Conservation (phyloP, 2,329 filamentous ascomycete genomes). For the Epichloe hybrida region DNA sequence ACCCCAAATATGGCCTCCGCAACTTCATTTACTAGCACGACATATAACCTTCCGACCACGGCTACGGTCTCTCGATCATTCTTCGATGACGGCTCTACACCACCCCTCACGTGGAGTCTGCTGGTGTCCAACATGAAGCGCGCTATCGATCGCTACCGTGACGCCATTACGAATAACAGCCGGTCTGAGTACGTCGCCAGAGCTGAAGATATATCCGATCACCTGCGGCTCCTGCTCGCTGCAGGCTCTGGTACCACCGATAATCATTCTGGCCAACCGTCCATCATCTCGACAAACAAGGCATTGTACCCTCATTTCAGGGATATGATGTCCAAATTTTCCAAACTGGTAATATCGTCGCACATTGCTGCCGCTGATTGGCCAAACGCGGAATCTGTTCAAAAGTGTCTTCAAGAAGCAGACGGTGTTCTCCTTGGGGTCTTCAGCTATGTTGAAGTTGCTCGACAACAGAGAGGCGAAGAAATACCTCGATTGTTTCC, state of each 20-base stretch:
- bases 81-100: slow-evolving; percentile 74
- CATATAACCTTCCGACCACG: slow-evolving; percentile 43
- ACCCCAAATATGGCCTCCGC: slow-evolving; percentile 42
- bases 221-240: slow-evolving; percentile 81
- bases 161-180: slow-evolving; percentile 71
- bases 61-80: slow-evolving; percentile 64
- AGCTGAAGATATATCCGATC: slow-evolving; percentile 97
- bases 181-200: slow-evolving; percentile 83
- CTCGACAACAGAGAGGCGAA: slow-evolving; percentile 82
- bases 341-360: slow-evolving; percentile 94
- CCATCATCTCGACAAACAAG: slow-evolving; percentile 98
- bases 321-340: slow-evolving; percentile 99
- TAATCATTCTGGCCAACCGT: slow-evolving; percentile 95
- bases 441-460: slow-evolving; percentile 92
- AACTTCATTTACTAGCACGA: slow-evolving; percentile 47
- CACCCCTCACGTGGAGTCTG: slow-evolving; percentile 75
- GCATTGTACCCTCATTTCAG: slow-evolving; percentile 92
- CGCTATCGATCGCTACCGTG: slow-evolving; percentile 78
- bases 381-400: slow-evolving; percentile 82
- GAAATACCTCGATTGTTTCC: slow-evolving; percentile 87
- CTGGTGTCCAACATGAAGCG: slow-evolving; percentile 87
- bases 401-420: slow-evolving; percentile 94
- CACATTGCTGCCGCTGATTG: slow-evolving; percentile 96
- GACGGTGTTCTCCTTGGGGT: slow-evolving; percentile 90
- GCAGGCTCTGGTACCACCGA: slow-evolving; percentile 95